Conservation (phyloP, 2,329 filamentous ascomycete genomes). For the Paraconiothyrium brasiliense region DNA sequence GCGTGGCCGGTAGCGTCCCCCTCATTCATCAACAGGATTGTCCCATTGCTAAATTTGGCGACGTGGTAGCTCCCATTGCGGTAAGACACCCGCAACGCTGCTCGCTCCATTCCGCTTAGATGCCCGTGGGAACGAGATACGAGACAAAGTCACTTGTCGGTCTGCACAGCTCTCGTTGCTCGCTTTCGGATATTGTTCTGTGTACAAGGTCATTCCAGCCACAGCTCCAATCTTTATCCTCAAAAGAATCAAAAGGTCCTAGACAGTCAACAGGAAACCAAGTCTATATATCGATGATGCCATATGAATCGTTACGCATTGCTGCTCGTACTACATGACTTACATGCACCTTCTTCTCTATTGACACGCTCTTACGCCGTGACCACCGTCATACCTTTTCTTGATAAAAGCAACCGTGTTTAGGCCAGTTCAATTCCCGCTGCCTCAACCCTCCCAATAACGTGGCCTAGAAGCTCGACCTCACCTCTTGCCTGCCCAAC, state of each 20-base stretch:
- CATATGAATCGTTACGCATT: not conserved
- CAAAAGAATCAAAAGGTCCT: not conserved
- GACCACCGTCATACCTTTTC: not conserved
- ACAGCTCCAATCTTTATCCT: not conserved
- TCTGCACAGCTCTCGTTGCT: not conserved
- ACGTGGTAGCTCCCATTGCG: not conserved
- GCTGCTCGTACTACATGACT: not conserved
- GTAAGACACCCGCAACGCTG: not conserved
- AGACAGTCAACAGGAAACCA: not conserved
- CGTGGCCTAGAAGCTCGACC: conserved; percentile 47
- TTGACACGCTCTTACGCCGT: not conserved
- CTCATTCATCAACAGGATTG: not conserved
- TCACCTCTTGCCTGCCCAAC: conserved; percentile 46
- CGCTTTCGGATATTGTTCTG: not conserved
- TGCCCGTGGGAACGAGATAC: conserved; percentile 2
- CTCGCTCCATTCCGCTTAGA: not conserved
- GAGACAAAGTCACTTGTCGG: not conserved
- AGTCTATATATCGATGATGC: not conserved
- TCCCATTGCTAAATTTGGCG: conserved; percentile 3
- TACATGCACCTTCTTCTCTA: not conserved
- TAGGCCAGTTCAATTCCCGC: conserved; percentile 12
- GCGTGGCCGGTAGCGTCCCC: not conserved
- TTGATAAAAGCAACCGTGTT: not conserved
- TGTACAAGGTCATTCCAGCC: too few relatives aligned
- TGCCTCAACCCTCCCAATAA: conserved; percentile 36